These are phyloP conservation scores for Talaromyces piceae DNA, from an alignment of 2,329 filamentous ascomycete species.

Conservation along the genomic window DNA sequence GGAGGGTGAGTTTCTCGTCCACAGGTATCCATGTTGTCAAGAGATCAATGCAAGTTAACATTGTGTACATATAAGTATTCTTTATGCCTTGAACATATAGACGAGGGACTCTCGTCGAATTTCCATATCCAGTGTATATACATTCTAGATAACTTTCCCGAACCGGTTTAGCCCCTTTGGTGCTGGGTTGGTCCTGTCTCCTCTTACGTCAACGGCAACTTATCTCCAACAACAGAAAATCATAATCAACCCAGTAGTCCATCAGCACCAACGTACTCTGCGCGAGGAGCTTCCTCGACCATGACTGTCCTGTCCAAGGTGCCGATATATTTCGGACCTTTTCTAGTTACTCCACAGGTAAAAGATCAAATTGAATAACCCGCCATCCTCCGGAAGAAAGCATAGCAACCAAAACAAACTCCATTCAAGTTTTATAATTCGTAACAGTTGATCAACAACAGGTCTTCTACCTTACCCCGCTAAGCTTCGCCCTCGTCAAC, in stretches of 20 bases:
- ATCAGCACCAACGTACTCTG: background rate
- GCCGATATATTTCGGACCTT: conserved; percentile 64
- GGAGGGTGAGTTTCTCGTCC: conserved; percentile 5
- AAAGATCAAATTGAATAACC: conserved; percentile 14
- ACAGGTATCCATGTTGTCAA: background rate
- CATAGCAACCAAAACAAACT: background rate
- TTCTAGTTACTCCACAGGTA: conserved; percentile 68
- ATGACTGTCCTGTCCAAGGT: conserved; percentile 17
- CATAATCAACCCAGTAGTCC: no score
- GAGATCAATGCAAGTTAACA: no score
- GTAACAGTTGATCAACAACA: no score
- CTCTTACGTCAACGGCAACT: background rate
- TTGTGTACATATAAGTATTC: no score
- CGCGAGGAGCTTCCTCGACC: background rate
- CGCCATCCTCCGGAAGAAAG: background rate
- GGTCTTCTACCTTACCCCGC: conserved; percentile 77
- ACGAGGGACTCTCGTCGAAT: no score
- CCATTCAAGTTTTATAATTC: no score
- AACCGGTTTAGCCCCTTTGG: background rate
- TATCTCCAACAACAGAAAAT: background rate
- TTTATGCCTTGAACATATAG: no score
- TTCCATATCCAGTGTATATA: no score
- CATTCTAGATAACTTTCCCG: background rate
- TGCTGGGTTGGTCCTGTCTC: background rate
- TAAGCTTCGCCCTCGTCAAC: conserved; percentile 86